Percentiles rank a stretch among this genome's conserved stretches.
These are phyloP conservation scores for Datisca glomerata DNA, from an alignment of 306 rosid genomes.

Conservation along the genomic window DNA sequence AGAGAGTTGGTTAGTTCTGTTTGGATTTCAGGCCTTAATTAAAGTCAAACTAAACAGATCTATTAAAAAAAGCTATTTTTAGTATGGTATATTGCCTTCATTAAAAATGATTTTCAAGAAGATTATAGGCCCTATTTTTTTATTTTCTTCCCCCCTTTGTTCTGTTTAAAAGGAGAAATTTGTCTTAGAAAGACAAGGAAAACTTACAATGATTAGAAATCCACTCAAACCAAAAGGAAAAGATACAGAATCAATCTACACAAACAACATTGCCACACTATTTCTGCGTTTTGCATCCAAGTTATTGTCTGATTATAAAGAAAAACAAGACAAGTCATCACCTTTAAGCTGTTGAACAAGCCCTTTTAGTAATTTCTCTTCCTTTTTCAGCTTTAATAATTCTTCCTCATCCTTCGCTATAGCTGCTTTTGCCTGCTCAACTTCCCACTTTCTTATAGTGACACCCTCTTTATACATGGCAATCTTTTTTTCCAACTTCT, in stretches of 20 bases:
- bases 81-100: no score
- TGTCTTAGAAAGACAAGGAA: neutral
- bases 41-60: no score
- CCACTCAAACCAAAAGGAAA: neutral
- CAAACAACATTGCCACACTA: no score
- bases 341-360: constrained; percentile 83
- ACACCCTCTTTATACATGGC: constrained; percentile 68
- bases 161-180: neutral
- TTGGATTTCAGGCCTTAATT: no score
- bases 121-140: no score
- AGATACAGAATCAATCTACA: no score
- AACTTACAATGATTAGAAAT: neutral
- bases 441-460: constrained; percentile 41
- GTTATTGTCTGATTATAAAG: neutral
- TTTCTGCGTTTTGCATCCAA: neutral
- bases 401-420: constrained; percentile 57
- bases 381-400: constrained; percentile 54
- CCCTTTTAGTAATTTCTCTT: constrained; percentile 60
- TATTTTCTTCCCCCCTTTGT: no score
- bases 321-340: constrained; percentile 13
- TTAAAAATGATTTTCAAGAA: no score
- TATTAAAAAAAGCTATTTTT: no score
- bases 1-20: no score
- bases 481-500: constrained; percentile 62
- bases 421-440: constrained; percentile 54